A percentile compares a stretch with the other conserved stretches of the same genome.
These are phyloP conservation scores for Bocquillonia castaneifolia DNA, from an alignment of 441 rosid species.

Conservation along the genomic window DNA sequence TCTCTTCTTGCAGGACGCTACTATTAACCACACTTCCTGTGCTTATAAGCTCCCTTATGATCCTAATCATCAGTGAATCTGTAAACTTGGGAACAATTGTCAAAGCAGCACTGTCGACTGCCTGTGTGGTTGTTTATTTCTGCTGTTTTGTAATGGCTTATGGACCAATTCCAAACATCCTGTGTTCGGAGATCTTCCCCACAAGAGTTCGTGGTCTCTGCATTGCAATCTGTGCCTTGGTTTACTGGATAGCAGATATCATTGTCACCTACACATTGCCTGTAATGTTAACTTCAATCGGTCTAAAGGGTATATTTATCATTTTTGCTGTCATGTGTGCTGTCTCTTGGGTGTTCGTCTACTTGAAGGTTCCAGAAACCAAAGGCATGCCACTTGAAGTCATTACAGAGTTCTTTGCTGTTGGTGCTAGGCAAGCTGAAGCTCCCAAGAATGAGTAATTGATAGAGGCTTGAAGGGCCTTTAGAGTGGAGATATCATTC, in stretches of 20 bases:
- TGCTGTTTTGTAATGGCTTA: slow-evolving; percentile 94
- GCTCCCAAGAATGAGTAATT: slow-evolving; percentile 35
- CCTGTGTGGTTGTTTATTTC: slow-evolving; percentile 70
- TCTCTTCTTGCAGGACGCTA: slow-evolving; percentile 52
- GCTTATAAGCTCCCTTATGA: slow-evolving; percentile 52
- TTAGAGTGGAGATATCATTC: slow-evolving; percentile 14
- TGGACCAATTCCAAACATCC: slow-evolving; percentile 92
- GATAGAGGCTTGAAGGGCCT: slow-evolving; percentile 5
- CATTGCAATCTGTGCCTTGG: slow-evolving; percentile 82
- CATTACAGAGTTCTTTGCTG: slow-evolving; percentile 78
- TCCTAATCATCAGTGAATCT: slow-evolving; percentile 51
- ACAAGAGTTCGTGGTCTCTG: slow-evolving; percentile 96
- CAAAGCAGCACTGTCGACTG: slow-evolving; percentile 70
- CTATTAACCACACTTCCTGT: slow-evolving; percentile 76
- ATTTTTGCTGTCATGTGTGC: slow-evolving; percentile 63
- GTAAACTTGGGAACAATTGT: slow-evolving; percentile 45
- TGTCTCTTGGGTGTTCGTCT: slow-evolving; percentile 67
- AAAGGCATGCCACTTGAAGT: slow-evolving; percentile 99
- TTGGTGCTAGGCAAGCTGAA: slow-evolving; percentile 68
- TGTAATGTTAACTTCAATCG: slow-evolving; percentile 63
- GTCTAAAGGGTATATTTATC: slow-evolving; percentile 77
- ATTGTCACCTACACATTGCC: slow-evolving; percentile 77
- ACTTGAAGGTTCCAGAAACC: slow-evolving; percentile 88
- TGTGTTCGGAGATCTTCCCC: slow-evolving; percentile 94
- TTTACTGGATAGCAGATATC: slow-evolving; percentile 77